Conservation (phyloP, 164 flowering plant species). For the Tinospora cordifolia region DNA sequence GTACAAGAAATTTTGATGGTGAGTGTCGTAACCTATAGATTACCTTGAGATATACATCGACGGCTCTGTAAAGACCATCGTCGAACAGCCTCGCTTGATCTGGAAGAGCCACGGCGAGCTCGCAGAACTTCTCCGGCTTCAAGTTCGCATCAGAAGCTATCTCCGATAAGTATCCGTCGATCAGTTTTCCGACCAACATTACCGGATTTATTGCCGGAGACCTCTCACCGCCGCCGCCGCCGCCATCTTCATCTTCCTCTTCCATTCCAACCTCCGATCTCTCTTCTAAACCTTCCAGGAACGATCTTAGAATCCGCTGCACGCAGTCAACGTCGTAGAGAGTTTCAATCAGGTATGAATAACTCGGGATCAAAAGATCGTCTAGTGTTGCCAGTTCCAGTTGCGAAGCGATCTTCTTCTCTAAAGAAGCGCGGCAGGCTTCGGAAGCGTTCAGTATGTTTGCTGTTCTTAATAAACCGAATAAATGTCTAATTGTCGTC, state of each 20-base stretch:
- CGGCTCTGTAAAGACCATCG: conserved; percentile 89
- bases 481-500: conserved; percentile 38
- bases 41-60: conserved; percentile 93
- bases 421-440: conserved; percentile 32
- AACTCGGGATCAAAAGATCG: conserved; percentile 73
- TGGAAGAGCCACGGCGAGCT: conserved; percentile 62
- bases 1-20: conserved; percentile 7
- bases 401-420: conserved; percentile 62
- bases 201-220: conserved; percentile 40
- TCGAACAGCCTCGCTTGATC: conserved; percentile 68
- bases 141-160: conserved; percentile 83
- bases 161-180: conserved; percentile 84
- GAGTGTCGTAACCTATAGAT: neutral
- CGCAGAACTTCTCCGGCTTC: conserved; percentile 60
- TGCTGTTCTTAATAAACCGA: conserved; percentile 64
- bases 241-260: conserved; percentile 16
- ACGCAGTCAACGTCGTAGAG: conserved; percentile 72
- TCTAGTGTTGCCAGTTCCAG: conserved; percentile 71
- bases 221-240: conserved; percentile 13
- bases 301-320: conserved; percentile 52
- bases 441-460: conserved; percentile 58
- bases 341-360: conserved; percentile 66
- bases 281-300: conserved; percentile 31
- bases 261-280: conserved; percentile 12
- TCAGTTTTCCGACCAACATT: conserved; percentile 74